These are phyloP conservation scores for Erodium maritimum DNA, from an alignment of 345 rosid species.

Conservation along the genomic window DNA sequence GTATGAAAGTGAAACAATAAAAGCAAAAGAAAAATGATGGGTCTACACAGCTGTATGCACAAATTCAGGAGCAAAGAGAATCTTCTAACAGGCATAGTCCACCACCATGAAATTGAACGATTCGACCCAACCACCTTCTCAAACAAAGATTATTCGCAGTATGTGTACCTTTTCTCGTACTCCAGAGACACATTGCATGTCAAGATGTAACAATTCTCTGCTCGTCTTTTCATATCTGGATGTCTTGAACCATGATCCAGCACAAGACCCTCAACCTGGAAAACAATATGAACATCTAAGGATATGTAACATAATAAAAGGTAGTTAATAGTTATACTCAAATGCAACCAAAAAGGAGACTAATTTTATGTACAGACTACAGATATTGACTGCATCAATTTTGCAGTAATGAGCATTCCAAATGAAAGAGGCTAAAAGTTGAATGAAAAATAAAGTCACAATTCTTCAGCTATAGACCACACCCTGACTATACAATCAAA, in stretches of 20 bases:
- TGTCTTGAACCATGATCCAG: slow-evolving; percentile 98
- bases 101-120: too few relatives aligned
- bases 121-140: too few relatives aligned
- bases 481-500: background rate
- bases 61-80: too few relatives aligned
- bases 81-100: too few relatives aligned
- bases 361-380: background rate
- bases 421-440: background rate
- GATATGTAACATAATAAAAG: background rate
- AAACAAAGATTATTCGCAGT: background rate
- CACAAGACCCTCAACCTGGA: slow-evolving; percentile 91
- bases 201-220: slow-evolving; percentile 85
- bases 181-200: slow-evolving; percentile 94
- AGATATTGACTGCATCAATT: background rate
- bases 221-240: slow-evolving; percentile 96
- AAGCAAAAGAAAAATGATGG: too few relatives aligned
- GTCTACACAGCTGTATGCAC: too few relatives aligned
- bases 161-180: slow-evolving; percentile 76
- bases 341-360: background rate
- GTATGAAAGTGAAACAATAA: too few relatives aligned
- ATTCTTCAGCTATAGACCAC: background rate
- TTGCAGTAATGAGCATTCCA: background rate
- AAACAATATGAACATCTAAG: background rate
- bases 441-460: background rate
- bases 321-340: background rate